Evolutionary conservation across 768 basidiomycete species (phyloP), one percentile per base, ranked within the genome.

Genomic region (Leccinum incarnatum): DNA sequence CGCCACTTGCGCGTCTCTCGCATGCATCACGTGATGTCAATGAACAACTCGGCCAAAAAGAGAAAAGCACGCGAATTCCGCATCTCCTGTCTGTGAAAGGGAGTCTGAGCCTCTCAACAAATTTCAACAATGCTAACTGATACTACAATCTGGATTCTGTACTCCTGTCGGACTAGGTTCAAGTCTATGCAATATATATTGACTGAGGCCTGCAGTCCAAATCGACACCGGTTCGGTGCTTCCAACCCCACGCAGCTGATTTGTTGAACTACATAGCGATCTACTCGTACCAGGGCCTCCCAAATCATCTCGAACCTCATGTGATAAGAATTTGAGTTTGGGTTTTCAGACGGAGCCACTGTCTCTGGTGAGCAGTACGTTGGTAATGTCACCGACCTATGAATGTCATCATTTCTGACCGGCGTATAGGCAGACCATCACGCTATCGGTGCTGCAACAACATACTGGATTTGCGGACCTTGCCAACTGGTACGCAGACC

Each of bases 21-120:
- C 21, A 29, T 17, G 12, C 9, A 8, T 58, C 65, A 66, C 65
- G 65, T 66, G 65, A 64, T 11, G 47, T 27, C 15, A 25, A 48
- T 40, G 32, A 34, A 34, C 30, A 5, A 11, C 30, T 30, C 4
- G 30, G 29, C 29, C 29, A 29, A 29, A 29, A 29, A 29, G 29
- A 29, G 8, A 29, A 9, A 29, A 29, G 29, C 29, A 29, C 27
- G 27, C 27, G 7, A 29, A 29, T 29, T 29, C 27, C 27, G 1
- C 27, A 29, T 29, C 27, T 29, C 27, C 27, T 29, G 8, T 29
- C 7, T 7, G 8, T 29, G 27, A 29, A 29, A 29, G 27, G 27
- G 23, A 23, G 27, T 27, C 27, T 27, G 27, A 29, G 29, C 29
- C 27, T 29, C 27, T 8, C 1, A 29, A 29, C 27, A 27, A 27